These are phyloP conservation scores for Astrothelium subdiscretum DNA, from an alignment of 495 filamentous ascomycete genomes.

Conservation along the genomic window DNA sequence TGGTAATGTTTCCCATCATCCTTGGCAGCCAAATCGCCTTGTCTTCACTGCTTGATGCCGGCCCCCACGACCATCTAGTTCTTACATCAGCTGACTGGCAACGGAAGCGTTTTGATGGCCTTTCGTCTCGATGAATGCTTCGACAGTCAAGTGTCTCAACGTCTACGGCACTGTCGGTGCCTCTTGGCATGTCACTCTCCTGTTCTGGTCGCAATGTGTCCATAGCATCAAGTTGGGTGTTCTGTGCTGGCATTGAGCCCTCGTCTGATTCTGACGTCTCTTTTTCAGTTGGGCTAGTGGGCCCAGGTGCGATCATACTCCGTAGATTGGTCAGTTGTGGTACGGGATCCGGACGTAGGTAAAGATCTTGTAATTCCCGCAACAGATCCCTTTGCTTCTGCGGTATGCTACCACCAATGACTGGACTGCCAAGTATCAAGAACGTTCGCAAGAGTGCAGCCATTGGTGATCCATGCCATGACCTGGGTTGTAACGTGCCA, in stretches of 20 bases:
- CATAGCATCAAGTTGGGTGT: background rate
- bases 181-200: background rate
- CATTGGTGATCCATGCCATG: slow-evolving; percentile 11
- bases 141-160: background rate
- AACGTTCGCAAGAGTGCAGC: slow-evolving; percentile 8
- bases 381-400: slow-evolving; percentile 1
- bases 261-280: slow-evolving; percentile 1
- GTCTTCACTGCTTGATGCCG: slow-evolving; percentile 2
- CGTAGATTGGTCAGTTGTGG: background rate
- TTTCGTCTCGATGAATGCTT: background rate
- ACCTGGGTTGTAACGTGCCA: slow-evolving; percentile 6
- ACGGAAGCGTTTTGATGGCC: background rate
- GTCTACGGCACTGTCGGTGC: background rate
- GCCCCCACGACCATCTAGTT: slow-evolving; percentile 3
- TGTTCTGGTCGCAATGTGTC: background rate
- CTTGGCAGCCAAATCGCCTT: background rate
- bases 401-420: background rate
- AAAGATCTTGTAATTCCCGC: slow-evolving; percentile 4
- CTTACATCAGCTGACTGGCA: background rate
- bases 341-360: background rate
- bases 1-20: background rate
- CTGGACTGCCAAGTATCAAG: slow-evolving; percentile 4
- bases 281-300: background rate
- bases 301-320: background rate
- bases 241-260: background rate